These are phyloP conservation scores for Zygoascus flipseniorum DNA, from an alignment of 805 yeast species.

Conservation along the genomic window DNA sequence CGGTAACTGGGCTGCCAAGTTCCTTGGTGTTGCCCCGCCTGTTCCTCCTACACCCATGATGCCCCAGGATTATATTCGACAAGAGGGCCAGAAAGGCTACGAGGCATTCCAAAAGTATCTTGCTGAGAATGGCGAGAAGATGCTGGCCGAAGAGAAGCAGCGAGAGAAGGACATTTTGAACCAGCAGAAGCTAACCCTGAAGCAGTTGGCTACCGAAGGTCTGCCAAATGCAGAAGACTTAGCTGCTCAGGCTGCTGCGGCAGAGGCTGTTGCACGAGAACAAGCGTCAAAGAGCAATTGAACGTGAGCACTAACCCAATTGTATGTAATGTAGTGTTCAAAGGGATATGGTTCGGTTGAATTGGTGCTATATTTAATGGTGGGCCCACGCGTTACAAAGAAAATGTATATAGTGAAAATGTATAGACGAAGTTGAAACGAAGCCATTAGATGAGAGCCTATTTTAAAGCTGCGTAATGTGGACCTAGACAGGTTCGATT, in stretches of 20 bases:
- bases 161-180: slow-evolving; percentile 65
- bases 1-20: slow-evolving; percentile 45
- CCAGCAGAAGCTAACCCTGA: slow-evolving; percentile 73
- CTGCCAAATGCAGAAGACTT: slow-evolving; percentile 29
- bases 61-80: slow-evolving; percentile 85
- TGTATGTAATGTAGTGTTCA: no score
- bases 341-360: no score
- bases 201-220: slow-evolving; percentile 74
- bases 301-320: no score
- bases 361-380: no score
- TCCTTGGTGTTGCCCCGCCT: slow-evolving; percentile 56
- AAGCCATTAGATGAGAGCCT: no score
- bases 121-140: slow-evolving; percentile 64
- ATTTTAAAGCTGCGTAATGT: no score
- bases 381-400: no score
- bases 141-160: slow-evolving; percentile 41
- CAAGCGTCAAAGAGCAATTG: not conserved
- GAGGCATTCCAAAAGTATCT: slow-evolving; percentile 71
- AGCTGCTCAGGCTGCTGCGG: slow-evolving; percentile 15
- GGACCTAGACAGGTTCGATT: no score
- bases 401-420: no score
- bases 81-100: slow-evolving; percentile 86
- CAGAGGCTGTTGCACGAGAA: not conserved
- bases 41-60: slow-evolving; percentile 49
- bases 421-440: no score